Percentiles rank a stretch among this genome's conserved stretches.
These are phyloP conservation scores for Aspergillus costaricaensis DNA, from an alignment of 2,329 filamentous ascomycete species.

Conservation along the genomic window DNA sequence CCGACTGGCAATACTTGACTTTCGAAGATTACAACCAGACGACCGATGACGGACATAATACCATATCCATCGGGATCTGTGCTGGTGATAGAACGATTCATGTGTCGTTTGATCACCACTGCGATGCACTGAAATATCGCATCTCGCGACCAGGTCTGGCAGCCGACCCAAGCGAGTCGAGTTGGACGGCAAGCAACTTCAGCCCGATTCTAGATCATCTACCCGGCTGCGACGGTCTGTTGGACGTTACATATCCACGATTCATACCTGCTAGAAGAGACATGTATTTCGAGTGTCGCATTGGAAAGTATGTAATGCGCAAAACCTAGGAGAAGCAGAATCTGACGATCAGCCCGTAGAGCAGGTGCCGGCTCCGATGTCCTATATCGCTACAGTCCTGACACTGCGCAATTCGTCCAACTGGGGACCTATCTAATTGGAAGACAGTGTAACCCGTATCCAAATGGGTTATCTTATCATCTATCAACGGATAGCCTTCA, in stretches of 20 bases:
- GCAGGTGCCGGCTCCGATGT: conserved; percentile 7
- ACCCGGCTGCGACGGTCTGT: neutral
- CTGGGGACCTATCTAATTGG: neutral
- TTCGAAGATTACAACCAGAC: conserved; percentile 1
- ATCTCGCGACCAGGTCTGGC: conserved; percentile 1
- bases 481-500: neutral
- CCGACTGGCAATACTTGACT: conserved; percentile 3
- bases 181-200: neutral
- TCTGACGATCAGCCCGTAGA: neutral
- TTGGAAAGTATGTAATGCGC: neutral
- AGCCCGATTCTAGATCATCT: neutral
- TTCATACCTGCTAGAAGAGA: neutral
- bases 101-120: conserved; percentile 6
- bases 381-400: neutral
- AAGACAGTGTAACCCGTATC: neutral
- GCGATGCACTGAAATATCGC: conserved; percentile 1
- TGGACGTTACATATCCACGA: conserved; percentile 2
- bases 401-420: neutral
- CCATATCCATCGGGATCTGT: conserved; percentile 2
- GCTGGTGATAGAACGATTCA: conserved; percentile 3
- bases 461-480: neutral
- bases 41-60: conserved; percentile 7
- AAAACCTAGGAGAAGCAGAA: neutral
- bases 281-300: conserved; percentile 2
- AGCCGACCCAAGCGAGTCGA: neutral